A percentile compares a stretch with the other conserved stretches of the same genome.
Evolutionary conservation across 352 stramenopile species (phyloP).

Genomic region (Pythium phragmitis): DNA sequence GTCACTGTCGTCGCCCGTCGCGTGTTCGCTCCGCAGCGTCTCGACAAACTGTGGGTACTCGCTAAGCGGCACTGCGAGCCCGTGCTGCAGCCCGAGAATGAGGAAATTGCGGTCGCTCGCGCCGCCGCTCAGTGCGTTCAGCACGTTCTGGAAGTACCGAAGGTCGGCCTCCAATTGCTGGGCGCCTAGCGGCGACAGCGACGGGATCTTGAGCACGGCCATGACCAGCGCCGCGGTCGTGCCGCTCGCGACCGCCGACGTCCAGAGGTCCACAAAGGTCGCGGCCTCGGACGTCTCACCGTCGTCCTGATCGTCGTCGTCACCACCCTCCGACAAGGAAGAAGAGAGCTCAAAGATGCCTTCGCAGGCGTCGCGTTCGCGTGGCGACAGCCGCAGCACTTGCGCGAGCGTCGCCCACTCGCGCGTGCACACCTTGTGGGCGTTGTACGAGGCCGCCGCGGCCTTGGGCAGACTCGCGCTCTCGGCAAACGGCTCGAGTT

Average conservation of each 20-base stretch:
- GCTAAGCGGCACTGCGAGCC: slow-evolving; percentile 9
- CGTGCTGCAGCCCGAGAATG: slow-evolving; percentile 19
- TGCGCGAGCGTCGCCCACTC: slow-evolving; percentile 57
- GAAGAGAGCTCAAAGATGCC: slow-evolving; percentile 36
- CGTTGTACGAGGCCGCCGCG: slow-evolving; percentile 49
- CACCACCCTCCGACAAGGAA: not conserved
- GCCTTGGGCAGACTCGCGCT: slow-evolving; percentile 62
- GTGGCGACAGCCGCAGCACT: slow-evolving; percentile 40
- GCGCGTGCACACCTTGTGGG: slow-evolving; percentile 46
- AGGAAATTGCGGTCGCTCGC: slow-evolving; percentile 43
- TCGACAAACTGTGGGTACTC: slow-evolving; percentile 18
- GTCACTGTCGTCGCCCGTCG: not conserved
- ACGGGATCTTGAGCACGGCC: slow-evolving; percentile 53
- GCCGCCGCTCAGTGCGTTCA: slow-evolving; percentile 59
- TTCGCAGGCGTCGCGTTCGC: slow-evolving; percentile 47
- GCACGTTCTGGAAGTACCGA: slow-evolving; percentile 79
- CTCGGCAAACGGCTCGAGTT: slow-evolving; percentile 79
- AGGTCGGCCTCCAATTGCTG: slow-evolving; percentile 68
- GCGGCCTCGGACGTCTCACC: slow-evolving; percentile 19
- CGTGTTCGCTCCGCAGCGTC: not conserved
- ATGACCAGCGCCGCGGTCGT: slow-evolving; percentile 56
- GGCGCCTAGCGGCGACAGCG: slow-evolving; percentile 54
- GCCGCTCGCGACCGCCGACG: slow-evolving; percentile 58
- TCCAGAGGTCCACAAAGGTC: slow-evolving; percentile 81
- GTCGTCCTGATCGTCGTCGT: slow-evolving; percentile 3